A percentile compares a stretch with the other conserved stretches of the same genome.
These are phyloP conservation scores for Durio zibethinus DNA, from an alignment of 345 rosid genomes.

Conservation along the genomic window DNA sequence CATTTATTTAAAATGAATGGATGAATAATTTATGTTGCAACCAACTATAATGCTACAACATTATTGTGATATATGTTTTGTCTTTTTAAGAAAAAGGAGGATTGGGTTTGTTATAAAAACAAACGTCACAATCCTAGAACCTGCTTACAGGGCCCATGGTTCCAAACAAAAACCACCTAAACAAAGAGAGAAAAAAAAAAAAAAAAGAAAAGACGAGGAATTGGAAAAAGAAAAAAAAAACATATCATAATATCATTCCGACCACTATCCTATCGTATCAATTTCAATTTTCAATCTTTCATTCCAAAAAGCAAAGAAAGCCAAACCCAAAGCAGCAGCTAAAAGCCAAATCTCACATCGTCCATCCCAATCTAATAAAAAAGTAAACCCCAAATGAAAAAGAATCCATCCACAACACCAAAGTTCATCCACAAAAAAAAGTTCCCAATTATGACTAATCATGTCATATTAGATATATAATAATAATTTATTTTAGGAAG, in stretches of 20 bases:
- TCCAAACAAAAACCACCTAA: constrained; percentile 21
- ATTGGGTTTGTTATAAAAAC: neutral
- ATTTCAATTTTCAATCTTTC: neutral
- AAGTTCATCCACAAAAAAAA: constrained; percentile 20
- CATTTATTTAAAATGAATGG: no score
- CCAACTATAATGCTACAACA: no score
- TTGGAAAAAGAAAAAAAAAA: no score
- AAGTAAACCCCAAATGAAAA: neutral
- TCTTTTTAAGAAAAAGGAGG: neutral
- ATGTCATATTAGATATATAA: neutral
- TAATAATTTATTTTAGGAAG: neutral
- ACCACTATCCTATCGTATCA: neutral
- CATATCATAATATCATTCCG: neutral
- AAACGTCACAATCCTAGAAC: constrained; percentile 29
- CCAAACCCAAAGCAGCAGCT: constrained; percentile 16
- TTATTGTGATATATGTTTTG: no score
- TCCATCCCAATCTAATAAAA: neutral
- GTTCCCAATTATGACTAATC: constrained; percentile 8
- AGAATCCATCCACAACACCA: constrained; percentile 21
- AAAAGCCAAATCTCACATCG: constrained; percentile 42
- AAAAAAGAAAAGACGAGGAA: no score
- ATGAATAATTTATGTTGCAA: no score
- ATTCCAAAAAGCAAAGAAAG: neutral
- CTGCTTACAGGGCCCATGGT: constrained; percentile 21
- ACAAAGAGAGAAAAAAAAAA: neutral